Percentiles rank a stretch among this genome's conserved stretches.
Conservation (phyloP, 2,329 filamentous ascomycete genomes). For the Botrytis medusae region DNA sequence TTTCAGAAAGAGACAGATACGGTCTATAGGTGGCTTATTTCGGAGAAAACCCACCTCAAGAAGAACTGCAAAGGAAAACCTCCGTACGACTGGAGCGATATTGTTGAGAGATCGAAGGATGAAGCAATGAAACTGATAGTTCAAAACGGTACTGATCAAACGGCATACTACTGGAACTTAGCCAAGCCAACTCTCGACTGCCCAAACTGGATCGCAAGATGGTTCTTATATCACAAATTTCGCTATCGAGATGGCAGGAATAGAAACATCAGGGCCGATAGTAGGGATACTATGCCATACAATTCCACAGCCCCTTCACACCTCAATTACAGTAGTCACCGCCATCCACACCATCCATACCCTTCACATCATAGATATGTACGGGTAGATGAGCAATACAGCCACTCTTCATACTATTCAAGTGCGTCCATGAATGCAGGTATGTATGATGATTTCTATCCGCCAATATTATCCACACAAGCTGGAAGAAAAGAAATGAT, state of each 20-base stretch:
- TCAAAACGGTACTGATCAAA: conserved; percentile 30
- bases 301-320: not conserved
- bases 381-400: conserved; percentile 7
- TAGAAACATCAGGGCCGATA: conserved; percentile 24
- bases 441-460: conserved; percentile 10
- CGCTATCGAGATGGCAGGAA: conserved; percentile 40
- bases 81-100: conserved; percentile 41
- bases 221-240: conserved; percentile 41
- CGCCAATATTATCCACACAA: not conserved
- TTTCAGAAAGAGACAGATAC: conserved; percentile 39
- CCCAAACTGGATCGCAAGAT: conserved; percentile 40
- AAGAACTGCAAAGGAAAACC: conserved; percentile 36
- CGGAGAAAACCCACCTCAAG: conserved; percentile 36
- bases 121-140: conserved; percentile 36
- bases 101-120: conserved; percentile 38
- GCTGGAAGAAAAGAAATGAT: not conserved
- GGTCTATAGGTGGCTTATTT: conserved; percentile 38
- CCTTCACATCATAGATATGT: not conserved
- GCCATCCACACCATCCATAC: not conserved
- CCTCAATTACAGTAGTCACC: not conserved
- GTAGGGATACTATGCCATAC: not conserved
- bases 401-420: conserved; percentile 1
- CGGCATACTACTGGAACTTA: conserved; percentile 37
- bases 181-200: conserved; percentile 29
- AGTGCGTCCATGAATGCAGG: conserved; percentile 3